Conservation (phyloP, 1,284 basidiomycete species). For the Xerocomus minutiporus region DNA sequence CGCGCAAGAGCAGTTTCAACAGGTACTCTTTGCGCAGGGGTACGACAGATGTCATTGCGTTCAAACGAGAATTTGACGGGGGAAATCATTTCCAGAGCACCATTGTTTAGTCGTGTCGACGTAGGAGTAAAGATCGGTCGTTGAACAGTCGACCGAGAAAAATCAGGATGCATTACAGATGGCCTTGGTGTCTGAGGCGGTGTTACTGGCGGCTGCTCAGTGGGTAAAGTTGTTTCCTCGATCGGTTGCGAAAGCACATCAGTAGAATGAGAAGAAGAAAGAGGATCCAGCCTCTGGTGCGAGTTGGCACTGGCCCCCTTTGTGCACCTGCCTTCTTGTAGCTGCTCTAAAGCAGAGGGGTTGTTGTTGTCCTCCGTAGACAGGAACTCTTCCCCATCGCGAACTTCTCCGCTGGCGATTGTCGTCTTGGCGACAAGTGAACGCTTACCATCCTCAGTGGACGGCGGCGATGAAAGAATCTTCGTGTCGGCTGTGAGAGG, state of each 20-base stretch:
- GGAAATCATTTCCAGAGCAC: conserved; percentile 20
- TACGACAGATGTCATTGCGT: conserved; percentile 39
- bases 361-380: conserved; percentile 4
- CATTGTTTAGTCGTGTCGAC: conserved; percentile 17
- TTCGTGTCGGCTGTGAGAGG: neutral
- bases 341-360: neutral
- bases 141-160: conserved; percentile 18
- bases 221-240: conserved; percentile 1
- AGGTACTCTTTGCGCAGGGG: conserved; percentile 59
- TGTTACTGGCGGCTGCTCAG: conserved; percentile 9
- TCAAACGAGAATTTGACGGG: conserved; percentile 36
- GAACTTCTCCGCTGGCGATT: neutral
- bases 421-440: neutral
- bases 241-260: conserved; percentile 28
- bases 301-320: neutral
- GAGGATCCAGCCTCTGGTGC: conserved; percentile 25
- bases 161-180: conserved; percentile 7
- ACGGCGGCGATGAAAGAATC: neutral
- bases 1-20: conserved; percentile 47
- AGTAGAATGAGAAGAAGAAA: conserved; percentile 36
- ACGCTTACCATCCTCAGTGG: conserved; percentile 3
- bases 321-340: conserved; percentile 4
- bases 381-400: neutral
- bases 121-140: conserved; percentile 20
- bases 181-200: conserved; percentile 13